phyloP scores from a whole-genome alignment of 78 protist genomes.

The Dictyostelium capitatum region DNA sequence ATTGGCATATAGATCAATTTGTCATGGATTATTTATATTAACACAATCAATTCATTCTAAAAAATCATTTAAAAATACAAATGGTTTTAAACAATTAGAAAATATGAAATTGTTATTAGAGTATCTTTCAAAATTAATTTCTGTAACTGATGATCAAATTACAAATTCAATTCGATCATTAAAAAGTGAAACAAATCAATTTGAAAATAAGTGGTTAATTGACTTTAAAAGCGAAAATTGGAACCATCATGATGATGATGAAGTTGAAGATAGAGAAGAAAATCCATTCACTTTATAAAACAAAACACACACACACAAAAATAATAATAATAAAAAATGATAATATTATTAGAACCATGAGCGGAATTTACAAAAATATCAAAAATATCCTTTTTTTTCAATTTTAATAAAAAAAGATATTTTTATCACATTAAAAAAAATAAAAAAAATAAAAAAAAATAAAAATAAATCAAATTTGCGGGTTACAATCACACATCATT shows the following conservation, averaged over 20 bases:
- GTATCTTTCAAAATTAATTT: neutral
- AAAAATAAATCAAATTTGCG: too few species aligned
- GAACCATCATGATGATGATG: neutral
- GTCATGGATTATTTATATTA: neutral
- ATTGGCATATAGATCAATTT: neutral
- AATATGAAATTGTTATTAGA: neutral
- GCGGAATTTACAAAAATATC: too few species aligned
- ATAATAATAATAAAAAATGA: neutral
- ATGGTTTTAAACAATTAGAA: neutral
- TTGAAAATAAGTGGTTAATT: conserved; percentile 44
- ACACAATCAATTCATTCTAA: conserved; percentile 1
- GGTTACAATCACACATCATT: too few species aligned
- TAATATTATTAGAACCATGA: too few species aligned
- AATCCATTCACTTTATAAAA: conserved; percentile 53
- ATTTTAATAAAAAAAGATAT: too few species aligned
- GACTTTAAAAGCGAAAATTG: neutral
- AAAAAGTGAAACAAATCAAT: conserved; percentile 16
- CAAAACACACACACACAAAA: neutral
- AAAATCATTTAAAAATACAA: neutral
- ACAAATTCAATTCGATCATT: neutral
- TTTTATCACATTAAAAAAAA: too few species aligned
- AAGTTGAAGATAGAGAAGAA: conserved; percentile 40
- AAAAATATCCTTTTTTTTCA: neutral
- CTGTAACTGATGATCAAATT: neutral
- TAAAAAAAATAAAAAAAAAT: too few species aligned